Evolutionary conservation across 208 protist species (phyloP), one percentile per base, ranked within the genome.

Genomic region (Trypanosoma caninum): DNA sequence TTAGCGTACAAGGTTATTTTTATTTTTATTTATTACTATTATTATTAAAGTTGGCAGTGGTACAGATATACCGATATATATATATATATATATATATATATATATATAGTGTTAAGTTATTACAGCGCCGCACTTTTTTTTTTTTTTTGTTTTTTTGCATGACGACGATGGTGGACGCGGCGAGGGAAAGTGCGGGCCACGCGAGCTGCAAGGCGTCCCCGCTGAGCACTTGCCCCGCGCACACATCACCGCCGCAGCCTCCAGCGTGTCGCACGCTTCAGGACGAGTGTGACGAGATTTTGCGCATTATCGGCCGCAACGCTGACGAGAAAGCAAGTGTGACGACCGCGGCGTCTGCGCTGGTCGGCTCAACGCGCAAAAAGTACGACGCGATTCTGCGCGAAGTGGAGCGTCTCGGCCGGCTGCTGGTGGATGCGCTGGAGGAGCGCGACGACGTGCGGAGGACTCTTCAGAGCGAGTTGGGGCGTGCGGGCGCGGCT

Each of bases 401-500:
- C 11, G 64, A 70, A 22, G 64, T 70, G 31, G 53, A 61, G 31
- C 46, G 41, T 13, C 53, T 70, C 18, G 63, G 53, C 31, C 35
- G 42, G 31, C 18, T 59, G 11, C 28, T 67, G 8, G 41, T 45
- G 16, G 60, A 52, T 23, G 53, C 60, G 11, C 14, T 57, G 3
- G 59, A 54, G 46, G 59, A 61, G 7, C 45, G 42, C 1, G 55
- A 56, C 6, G 64, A 63, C 14, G 14, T 50, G 34, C n/a, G 45
- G 38, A n/a, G 18, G 8, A 25, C 58, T 23, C 34, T 57, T n/a
- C 33, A 41, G n/a, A 31, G 23, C 22, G 46, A 52, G 30, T 42
- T 66, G 23, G 18, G 5, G 33, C 50, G 53, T 25, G 41, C 41
- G 4, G 38, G 37, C 23, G 27, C n/a, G 23, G 3, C 22, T 0